Conservation (phyloP, 2,329 filamentous ascomycete genomes). For the Pestalotiopsis sp. region DNA sequence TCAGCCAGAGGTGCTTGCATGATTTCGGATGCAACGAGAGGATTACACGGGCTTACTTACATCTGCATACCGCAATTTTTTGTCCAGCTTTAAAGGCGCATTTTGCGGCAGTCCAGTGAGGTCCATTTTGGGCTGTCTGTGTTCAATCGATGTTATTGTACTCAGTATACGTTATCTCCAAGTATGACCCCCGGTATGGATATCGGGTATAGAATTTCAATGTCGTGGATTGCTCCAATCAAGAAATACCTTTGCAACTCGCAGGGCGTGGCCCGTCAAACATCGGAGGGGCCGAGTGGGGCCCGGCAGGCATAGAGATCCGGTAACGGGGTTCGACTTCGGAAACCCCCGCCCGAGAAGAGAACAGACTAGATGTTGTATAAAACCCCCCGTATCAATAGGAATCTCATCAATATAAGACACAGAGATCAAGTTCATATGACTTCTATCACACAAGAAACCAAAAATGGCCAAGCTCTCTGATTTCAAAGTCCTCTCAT, state of each 20-base stretch:
- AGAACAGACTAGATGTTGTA: not conserved
- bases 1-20: not conserved
- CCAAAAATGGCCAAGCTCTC: slow-evolving; percentile 10
- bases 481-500: slow-evolving; percentile 52
- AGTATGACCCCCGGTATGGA: no score
- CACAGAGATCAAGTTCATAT: not conserved
- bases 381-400: not conserved
- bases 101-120: not conserved
- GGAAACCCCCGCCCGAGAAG: not conserved
- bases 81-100: not conserved
- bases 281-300: not conserved
- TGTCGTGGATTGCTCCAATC: not conserved
- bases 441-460: not conserved
- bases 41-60: not conserved
- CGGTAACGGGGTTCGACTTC: not conserved
- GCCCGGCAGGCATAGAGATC: not conserved
- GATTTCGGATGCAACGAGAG: no score
- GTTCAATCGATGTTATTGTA: not conserved
- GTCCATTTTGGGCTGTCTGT: not conserved
- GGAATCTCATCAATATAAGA: not conserved
- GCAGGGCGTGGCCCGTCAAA: not conserved
- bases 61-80: slow-evolving; percentile 1
- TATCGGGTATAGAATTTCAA: no score
- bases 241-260: not conserved
- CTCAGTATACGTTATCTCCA: no score